These are phyloP conservation scores for Neurospora cerealis DNA, from an alignment of 495 filamentous ascomycete genomes.

Conservation along the genomic window DNA sequence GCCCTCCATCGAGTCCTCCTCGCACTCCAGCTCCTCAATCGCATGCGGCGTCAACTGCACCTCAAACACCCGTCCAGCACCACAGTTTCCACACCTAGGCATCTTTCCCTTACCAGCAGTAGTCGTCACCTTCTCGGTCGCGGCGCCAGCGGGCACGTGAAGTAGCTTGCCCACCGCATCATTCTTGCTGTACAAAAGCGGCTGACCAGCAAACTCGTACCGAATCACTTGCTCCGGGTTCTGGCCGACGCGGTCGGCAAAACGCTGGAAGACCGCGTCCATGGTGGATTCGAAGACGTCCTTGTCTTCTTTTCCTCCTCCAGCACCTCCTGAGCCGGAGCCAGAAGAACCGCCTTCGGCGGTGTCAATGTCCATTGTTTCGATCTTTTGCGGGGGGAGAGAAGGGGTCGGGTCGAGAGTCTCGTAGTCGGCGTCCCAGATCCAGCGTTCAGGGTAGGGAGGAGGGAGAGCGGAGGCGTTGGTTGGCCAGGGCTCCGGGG, in stretches of 20 bases:
- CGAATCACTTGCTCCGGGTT: slow-evolving; percentile 92
- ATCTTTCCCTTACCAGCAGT: slow-evolving; percentile 33
- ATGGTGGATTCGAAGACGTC: slow-evolving; percentile 74
- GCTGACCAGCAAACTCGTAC: slow-evolving; percentile 76
- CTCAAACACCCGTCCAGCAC: slow-evolving; percentile 62
- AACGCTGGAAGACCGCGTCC: slow-evolving; percentile 83
- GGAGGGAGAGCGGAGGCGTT: slow-evolving; percentile 49
- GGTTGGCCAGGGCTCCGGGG: slow-evolving; percentile 76
- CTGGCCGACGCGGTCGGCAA: slow-evolving; percentile 77
- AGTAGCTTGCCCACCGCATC: slow-evolving; percentile 66
- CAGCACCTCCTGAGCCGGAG: slow-evolving; percentile 21
- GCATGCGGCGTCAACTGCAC: slow-evolving; percentile 85
- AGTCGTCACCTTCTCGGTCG: slow-evolving; percentile 12
- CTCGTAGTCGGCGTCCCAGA: slow-evolving; percentile 86
- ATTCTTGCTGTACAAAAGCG: slow-evolving; percentile 68
- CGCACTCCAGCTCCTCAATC: slow-evolving; percentile 78
- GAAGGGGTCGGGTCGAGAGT: slow-evolving; percentile 49
- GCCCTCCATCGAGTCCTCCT: slow-evolving; percentile 66
- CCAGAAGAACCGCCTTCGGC: neutral
- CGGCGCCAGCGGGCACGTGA: slow-evolving; percentile 3
- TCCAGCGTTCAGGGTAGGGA: slow-evolving; percentile 65
- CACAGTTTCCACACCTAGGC: slow-evolving; percentile 70
- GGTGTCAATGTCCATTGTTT: slow-evolving; percentile 47
- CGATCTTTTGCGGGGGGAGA: slow-evolving; percentile 33
- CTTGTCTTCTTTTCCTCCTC: slow-evolving; percentile 55